A percentile compares a stretch with the other conserved stretches of the same genome.
Conservation (phyloP, 352 stramenopile species). For the Phytophthora cajani region DNA sequence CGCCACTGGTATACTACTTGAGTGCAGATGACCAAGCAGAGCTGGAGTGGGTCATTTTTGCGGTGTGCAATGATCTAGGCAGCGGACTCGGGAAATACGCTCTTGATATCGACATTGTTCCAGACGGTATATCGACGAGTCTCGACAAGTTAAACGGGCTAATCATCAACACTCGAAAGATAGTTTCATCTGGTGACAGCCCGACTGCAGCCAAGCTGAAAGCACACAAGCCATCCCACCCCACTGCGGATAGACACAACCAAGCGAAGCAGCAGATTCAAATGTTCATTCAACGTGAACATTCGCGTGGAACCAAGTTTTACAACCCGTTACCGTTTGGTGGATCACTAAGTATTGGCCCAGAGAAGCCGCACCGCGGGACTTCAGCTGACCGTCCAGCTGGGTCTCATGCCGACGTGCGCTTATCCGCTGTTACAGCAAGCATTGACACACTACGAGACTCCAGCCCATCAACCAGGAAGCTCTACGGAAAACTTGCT, state of each 20-base stretch:
- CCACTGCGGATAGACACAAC: constrained; percentile 4
- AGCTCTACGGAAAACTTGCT: constrained; percentile 51
- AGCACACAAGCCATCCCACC: not conserved
- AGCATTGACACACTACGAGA: constrained; percentile 40
- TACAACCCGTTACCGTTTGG: constrained; percentile 43
- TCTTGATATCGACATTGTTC: constrained; percentile 68
- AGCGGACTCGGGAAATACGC: constrained; percentile 77
- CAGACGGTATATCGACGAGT: constrained; percentile 59
- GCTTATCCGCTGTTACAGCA: constrained; percentile 34
- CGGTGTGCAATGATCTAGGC: constrained; percentile 77
- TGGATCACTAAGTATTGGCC: constrained; percentile 6
- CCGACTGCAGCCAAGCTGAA: constrained; percentile 2
- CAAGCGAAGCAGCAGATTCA: constrained; percentile 57
- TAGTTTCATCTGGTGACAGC: constrained; percentile 23
- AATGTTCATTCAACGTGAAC: constrained; percentile 63
- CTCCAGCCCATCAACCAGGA: constrained; percentile 22
- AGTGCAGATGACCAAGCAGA: constrained; percentile 66
- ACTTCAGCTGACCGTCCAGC: not conserved
- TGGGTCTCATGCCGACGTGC: constrained; percentile 24
- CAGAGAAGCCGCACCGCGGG: not conserved
- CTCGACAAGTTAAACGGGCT: constrained; percentile 78
- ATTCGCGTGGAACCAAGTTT: constrained; percentile 57
- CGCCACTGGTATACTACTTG: constrained; percentile 25
- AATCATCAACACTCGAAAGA: constrained; percentile 46
- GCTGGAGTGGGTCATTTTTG: constrained; percentile 82